Evolutionary conservation across 805 yeast genomes (phyloP), one percentile per base, ranked within the genome.

Genomic region (Pichia scutulata): DNA sequence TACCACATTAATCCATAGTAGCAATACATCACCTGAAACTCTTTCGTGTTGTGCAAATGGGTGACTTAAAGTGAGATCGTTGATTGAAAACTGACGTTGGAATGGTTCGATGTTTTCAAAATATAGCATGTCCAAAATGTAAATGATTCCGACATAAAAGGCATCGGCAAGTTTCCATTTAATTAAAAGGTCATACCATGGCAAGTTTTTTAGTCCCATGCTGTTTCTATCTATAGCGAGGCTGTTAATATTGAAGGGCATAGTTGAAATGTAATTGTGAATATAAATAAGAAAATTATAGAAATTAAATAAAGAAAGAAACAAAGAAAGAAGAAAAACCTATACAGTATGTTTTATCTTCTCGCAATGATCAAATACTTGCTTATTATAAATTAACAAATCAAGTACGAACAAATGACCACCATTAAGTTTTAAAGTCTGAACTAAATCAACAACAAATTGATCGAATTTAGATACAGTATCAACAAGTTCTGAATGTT

Each of bases 21-120:
- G 67, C 50, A 89, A 73, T 58, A 70, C 64, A n/a, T 66, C 55
- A 39, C 69, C 78, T 9, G 83, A 71, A 3, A 92, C 95, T 23
- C 86, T 74, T 66, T 92, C 95, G 18, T 70, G 73, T 44, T 77
- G 80, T 0, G 95, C 85, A 64, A 77, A 82, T 1, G 97, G 97
- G 65, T 88, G 95, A 47, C 82, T 80, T 39, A 92, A 78, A 0
- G 92, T 77, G 41, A 81, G 63, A 68, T 92, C 97, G 61, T 82
- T 81, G 49, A 90, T 67, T 46, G 71, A 76, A 63, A 92, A 92
- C 59, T 84, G 88, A 59, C 96, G 75, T 62, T 87, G 80, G 62
- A 85, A 86, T 1, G 97, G 97, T 36, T 70, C 60, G 13, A 64
- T 62, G 2, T 44, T 52, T 41, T 65, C 66, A 40, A 67, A 61